Percentiles rank a stretch among this genome's conserved stretches.
phyloP scores from a whole-genome alignment of 495 filamentous ascomycete species.

The Neurospora sp. region DNA sequence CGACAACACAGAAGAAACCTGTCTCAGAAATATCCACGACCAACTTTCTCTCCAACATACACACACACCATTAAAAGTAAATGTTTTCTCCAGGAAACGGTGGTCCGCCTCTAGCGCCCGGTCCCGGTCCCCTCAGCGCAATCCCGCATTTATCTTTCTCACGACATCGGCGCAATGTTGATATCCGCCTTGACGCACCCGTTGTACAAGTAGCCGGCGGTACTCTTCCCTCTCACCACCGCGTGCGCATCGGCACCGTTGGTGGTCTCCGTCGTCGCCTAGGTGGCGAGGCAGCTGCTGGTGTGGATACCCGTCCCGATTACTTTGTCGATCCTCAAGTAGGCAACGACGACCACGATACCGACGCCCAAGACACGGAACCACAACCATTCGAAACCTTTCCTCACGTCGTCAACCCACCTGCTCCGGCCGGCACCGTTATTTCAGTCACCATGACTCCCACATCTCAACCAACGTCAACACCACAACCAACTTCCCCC shows the following conservation, averaged over 20 bases:
- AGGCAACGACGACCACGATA: neutral
- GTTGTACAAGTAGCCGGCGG: neutral
- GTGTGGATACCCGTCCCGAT: neutral
- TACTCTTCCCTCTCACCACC: neutral
- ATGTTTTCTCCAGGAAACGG: neutral
- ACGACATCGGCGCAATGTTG: neutral
- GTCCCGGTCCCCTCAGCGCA: neutral
- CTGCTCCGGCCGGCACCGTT: neutral
- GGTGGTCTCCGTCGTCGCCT: neutral
- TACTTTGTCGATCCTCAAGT: neutral
- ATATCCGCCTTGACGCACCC: neutral
- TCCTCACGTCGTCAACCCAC: neutral
- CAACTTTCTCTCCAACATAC: neutral
- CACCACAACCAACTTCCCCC: conserved; percentile 12
- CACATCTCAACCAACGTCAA: neutral
- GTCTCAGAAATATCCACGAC: neutral
- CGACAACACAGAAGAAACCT: neutral
- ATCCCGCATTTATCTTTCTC: neutral
- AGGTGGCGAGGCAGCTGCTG: neutral
- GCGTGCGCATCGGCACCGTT: neutral
- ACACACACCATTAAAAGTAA: neutral
- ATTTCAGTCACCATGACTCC: conserved; percentile 20
- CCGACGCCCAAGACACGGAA: neutral
- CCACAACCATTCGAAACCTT: neutral
- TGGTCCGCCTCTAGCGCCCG: neutral